Evolutionary conservation across 1,284 basidiomycete species (phyloP), one percentile per base, ranked within the genome.

Genomic region (Ceratobasidium sp.): DNA sequence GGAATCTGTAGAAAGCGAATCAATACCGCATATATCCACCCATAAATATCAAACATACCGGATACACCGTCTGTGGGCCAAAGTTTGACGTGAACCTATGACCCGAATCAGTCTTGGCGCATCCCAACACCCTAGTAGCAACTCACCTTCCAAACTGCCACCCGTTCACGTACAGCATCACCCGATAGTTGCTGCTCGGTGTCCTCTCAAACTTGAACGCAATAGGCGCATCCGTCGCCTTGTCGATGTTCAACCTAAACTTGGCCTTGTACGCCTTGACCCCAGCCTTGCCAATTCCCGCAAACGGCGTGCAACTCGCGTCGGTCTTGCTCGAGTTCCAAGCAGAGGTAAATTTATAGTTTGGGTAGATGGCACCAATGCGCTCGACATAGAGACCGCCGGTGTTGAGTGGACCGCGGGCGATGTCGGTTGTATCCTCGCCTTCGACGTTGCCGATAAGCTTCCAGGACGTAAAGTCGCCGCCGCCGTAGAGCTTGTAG

Each of bases 21-120:
- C 64, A 82, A 84, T 66, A 83, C 83, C 83, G 10, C 82, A 18
- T 79, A 83, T 84, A 74, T 85, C 82, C 59, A 80, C 66, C 7
- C 35, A 30, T 8, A 33, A 27, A 59, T 33, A 33, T 55, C 48
- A 48, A 3, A 66, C 70, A 10, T 27, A 73, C 70, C 2, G 70
- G 70, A 52, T 62, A 73, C 41, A 73, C 18, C 7, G 70, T 73
- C 41, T 73, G 70, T 27, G 70, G 70, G 2, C 70, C 70, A 50
- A 73, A 50, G 57, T 73, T 73, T 3, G 70, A 73, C 1, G 59
- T 50, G 27, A 62, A 64, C 52, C 70, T 73, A 35, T n/a, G 3
- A 5, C 23, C 64, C 18, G 5, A n/a, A 16, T 66, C 41, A 66
- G 64, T 27, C 3, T 44, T 38, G 7, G 23, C 12, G 12, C 10